Evolutionary conservation across 2,329 filamentous ascomycete genomes (phyloP).

Genomic region (Coniochaeta ligniaria): DNA sequence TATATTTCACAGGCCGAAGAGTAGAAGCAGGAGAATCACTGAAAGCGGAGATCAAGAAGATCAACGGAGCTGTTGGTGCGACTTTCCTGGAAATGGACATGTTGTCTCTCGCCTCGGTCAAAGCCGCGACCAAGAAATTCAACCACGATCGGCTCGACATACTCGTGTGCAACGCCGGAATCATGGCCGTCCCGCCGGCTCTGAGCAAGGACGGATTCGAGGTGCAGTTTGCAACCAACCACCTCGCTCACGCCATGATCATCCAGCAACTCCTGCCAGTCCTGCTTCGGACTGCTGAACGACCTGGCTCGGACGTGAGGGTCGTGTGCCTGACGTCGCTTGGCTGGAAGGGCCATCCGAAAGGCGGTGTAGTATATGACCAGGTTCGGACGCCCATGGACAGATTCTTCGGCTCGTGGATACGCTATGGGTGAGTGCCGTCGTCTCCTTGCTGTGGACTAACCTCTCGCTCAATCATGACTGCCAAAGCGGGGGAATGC

Average conservation of each 20-base stretch:
- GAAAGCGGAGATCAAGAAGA: slow-evolving; percentile 8
- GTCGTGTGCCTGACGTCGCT: slow-evolving; percentile 21
- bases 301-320: slow-evolving; percentile 14
- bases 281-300: slow-evolving; percentile 21
- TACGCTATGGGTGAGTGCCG: slow-evolving; percentile 20
- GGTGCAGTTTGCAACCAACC: slow-evolving; percentile 30
- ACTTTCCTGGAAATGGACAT: slow-evolving; percentile 34
- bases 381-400: slow-evolving; percentile 11
- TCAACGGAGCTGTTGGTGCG: background rate
- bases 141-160: slow-evolving; percentile 30
- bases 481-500: background rate
- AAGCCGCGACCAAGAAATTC: slow-evolving; percentile 23
- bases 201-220: slow-evolving; percentile 28
- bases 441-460: background rate
- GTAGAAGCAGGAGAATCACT: slow-evolving; percentile 33
- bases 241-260: slow-evolving; percentile 33
- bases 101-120: slow-evolving; percentile 28
- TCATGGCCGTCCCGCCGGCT: slow-evolving; percentile 23
- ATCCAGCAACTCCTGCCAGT: slow-evolving; percentile 29
- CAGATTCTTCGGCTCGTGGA: slow-evolving; percentile 7
- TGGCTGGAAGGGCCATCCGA: slow-evolving; percentile 18
- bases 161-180: slow-evolving; percentile 25
- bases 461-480: background rate
- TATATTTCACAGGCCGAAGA: slow-evolving; percentile 46
- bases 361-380: slow-evolving; percentile 16